Base-by-base conservation (phyloP, 2,329 filamentous ascomycete species). In the Sporothrix pseudoabietina region DNA sequence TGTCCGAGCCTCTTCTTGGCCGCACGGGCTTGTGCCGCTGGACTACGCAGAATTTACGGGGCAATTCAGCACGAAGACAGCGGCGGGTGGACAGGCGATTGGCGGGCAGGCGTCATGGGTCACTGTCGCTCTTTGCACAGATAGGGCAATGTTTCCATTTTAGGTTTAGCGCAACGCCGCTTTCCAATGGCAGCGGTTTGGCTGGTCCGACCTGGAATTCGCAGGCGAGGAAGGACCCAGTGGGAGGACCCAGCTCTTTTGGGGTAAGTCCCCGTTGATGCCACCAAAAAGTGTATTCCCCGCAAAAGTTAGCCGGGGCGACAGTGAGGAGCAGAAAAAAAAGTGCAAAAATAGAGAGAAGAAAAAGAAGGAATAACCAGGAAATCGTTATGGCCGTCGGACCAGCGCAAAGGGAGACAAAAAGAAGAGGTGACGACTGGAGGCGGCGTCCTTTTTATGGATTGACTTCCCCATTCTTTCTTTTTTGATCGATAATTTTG, bases 91-190 rank as follows among this genome's bases (percentile, higher is more conserved):
- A 10, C 19, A 54, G 19, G 22, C 19, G 8, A 52, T 22, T 52
- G 49, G n/a, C 49, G n/a, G 41, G 9, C 41, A 9, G 52, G 52
- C 52, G 52, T 30, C 52, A 55, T 55, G 52, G 52, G 52, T 12
- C 22, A 30, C 22, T 14, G 39, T 32, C 41, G 22, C 30, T 49
- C 69, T 73, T 73, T 71, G 35, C 32, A 66, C 68, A 30, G 69
- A 70, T 70, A 5, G 63, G 73, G 73, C 39, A 74, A 74, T 70
- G 35, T 70, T 74, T 66, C 73, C 70, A 12, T 22, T 35, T 70
- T 39, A 10, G 70, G 73, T 19, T 47, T 74, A 72, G 73, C 57
- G 55, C 19, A 26, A 9, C 1, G 39, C 26, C 7, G 41, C 19
- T 26, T 69, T 61, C 22, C 69, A 74, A 72, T 57, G 16, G 55